A percentile compares a stretch with the other conserved stretches of the same genome.
phyloP scores from a whole-genome alignment of 257 asterid species.

The Galeopsis tetrahit region DNA sequence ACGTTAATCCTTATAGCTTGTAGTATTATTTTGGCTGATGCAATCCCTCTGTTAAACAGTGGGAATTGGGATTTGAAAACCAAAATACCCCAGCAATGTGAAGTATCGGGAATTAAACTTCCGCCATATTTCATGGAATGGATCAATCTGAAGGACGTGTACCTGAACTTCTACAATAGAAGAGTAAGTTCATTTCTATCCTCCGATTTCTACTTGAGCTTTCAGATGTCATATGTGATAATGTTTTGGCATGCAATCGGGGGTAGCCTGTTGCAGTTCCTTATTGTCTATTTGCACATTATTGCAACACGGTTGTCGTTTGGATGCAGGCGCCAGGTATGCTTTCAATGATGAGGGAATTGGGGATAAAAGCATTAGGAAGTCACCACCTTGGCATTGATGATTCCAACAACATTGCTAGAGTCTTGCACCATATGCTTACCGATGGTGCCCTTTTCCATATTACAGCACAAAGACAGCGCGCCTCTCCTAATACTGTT shows the following conservation, averaged over 20 bases:
- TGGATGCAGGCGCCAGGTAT: constrained; percentile 76
- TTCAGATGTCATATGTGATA: neutral
- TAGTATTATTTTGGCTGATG: constrained; percentile 31
- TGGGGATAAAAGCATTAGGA: constrained; percentile 59
- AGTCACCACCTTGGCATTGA: constrained; percentile 96
- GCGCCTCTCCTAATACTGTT: constrained; percentile 46
- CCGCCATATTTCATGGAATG: constrained; percentile 91
- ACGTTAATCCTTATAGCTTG: constrained; percentile 12
- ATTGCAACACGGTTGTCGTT: constrained; percentile 19
- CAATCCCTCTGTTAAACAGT: constrained; percentile 43
- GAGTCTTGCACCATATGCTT: constrained; percentile 76
- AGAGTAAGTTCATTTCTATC: constrained; percentile 56
- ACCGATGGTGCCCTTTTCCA: constrained; percentile 84
- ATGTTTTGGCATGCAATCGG: neutral
- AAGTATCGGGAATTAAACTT: constrained; percentile 63
- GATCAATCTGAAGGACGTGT: constrained; percentile 92
- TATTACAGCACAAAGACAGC: constrained; percentile 70
- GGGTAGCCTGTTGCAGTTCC: neutral
- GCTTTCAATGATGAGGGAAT: constrained; percentile 91
- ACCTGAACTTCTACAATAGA: constrained; percentile 77
- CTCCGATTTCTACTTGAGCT: neutral
- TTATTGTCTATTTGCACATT: no score
- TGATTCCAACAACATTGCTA: constrained; percentile 78
- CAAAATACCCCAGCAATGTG: constrained; percentile 87
- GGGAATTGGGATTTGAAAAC: constrained; percentile 99